Percentiles rank a stretch among this genome's conserved stretches.
Conservation (phyloP, 306 rosid species). For the Rubus idaeus region DNA sequence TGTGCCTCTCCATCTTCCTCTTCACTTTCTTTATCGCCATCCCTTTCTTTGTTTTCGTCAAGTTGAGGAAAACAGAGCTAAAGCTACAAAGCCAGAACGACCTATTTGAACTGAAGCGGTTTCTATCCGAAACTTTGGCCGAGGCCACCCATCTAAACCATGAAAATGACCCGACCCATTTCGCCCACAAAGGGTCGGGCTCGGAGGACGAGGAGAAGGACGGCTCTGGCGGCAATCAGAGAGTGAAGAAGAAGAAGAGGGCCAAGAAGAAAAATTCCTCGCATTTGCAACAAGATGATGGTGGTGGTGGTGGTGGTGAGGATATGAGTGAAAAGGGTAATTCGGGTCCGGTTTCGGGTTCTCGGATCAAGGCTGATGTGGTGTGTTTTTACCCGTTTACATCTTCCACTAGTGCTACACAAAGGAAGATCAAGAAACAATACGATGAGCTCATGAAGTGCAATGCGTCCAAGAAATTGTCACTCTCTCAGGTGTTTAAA, state of each 20-base stretch:
- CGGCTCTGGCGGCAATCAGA: conserved; percentile 31
- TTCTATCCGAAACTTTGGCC: conserved; percentile 19
- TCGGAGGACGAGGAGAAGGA: conserved; percentile 17
- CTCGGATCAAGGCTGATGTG: conserved; percentile 42
- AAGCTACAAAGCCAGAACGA: conserved; percentile 29
- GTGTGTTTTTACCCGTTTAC: conserved; percentile 68
- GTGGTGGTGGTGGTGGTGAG: conserved; percentile 6
- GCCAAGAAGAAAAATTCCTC: conserved; percentile 54
- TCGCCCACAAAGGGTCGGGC: conserved; percentile 14
- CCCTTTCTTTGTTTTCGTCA: conserved; percentile 34
- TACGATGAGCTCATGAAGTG: conserved; percentile 74
- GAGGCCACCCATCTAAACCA: neutral
- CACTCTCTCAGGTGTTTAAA: conserved; percentile 61
- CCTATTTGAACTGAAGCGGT: conserved; percentile 13
- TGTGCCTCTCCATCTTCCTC: conserved; percentile 33
- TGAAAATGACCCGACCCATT: conserved; percentile 38
- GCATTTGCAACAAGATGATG: conserved; percentile 35
- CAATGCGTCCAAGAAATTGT: conserved; percentile 56
- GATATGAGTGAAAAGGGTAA: conserved; percentile 14
- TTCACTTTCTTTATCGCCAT: conserved; percentile 34
- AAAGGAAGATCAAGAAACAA: conserved; percentile 81
- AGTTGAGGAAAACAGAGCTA: conserved; percentile 23
- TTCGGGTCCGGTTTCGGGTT: conserved; percentile 34
- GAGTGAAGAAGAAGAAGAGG: conserved; percentile 65
- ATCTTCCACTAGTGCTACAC: conserved; percentile 66